Evolutionary conservation across 257 asterid species (phyloP), one percentile per base, ranked within the genome.

Genomic region (Salvia rosmarinus): DNA sequence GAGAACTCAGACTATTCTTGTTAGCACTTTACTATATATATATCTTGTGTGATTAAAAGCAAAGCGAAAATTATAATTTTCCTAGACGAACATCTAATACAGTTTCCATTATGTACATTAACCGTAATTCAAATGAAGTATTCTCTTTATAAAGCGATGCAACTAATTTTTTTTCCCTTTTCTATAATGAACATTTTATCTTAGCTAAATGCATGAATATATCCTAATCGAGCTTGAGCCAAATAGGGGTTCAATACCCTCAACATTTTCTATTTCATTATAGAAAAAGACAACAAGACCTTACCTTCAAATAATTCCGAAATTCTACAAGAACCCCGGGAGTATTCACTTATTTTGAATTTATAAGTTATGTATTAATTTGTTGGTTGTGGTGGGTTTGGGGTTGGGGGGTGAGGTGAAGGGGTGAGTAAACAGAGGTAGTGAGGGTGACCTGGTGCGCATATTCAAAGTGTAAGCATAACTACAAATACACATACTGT

Each of bases 391-490:
- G 34, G 16, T 5, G 34, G 34, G 60, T 7, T 0, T 0, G 43
- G 16, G 54, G 52, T 4, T 4, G 7, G 16, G 52, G 34, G 73
- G 50, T 62, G 74, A 63, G 60, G 69, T 71, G 40, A 71, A 70
- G 59, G 65, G 47, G 71, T 72, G 19, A 71, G 58, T 34, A 35
- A 73, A 72, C 75, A 51, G 68, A 78, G 30, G 39, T 72, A 78
- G 75, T 80, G 92, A 85, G 55, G 63, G 85, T 82, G 91, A 84
- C 85, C 62, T 87, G 86, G 83, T 82, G 84, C 84, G 91, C 95
- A 90, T 80, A 80, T 75, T 80, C 88, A 83, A 79, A 68, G 58
- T 64, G 69, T 43, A 68, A 77, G 47, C 79, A 40, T 72, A 76
- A 57, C 65, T 64, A 80, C 65, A 55, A 43, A 72, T 23, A 64